Base-by-base conservation (phyloP, 331 rosid genomes). In the Dryas integrifolia region DNA sequence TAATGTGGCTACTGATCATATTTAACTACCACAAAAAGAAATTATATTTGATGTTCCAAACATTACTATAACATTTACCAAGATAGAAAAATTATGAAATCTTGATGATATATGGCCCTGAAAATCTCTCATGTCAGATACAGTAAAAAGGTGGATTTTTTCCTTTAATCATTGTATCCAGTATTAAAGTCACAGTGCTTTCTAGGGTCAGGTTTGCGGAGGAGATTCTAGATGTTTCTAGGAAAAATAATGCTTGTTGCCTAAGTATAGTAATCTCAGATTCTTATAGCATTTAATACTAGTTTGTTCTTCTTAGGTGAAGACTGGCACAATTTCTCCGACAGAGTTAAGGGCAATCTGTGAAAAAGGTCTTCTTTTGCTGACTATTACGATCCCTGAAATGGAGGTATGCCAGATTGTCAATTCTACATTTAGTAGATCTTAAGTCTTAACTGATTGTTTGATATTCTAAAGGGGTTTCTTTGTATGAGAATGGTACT, bases 311-410 rank as follows among this genome's bases (percentile, higher is more conserved):
- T 82, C 60, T 55, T 82, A 94, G 98, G 84, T 91, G 83, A 91
- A 91, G 82, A 86, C 81, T 75, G 96, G 92, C 73, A 73, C 86
- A 30, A 79, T 89, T 82, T 79, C 81, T 75, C 81, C 83, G 6
- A 69, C 80, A 51, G 95, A 91, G 75, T 87, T 94, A 79, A 89
- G 97, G 85, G 83, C 90, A 70, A 86, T 94, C 63, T 86, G 96
- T 72, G 98, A 91, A 69, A 89, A 94, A 78, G 92, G 98, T 61
- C 98, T 94, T 74, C 96, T 94, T 70, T 85, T 94, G 80, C 82
- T 94, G 70, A 94, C 98, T 66, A 89, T 94, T 52, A 94, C 98
- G 0, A 89, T 91, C 79, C 98, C 98, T 81, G 98, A 94, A 84
- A 94, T 94, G 98, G 98, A 94, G 98, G 98, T 89, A 83, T 77